Evolutionary conservation across 108 stramenopile genomes (phyloP).

Genomic region (Mayamaea pseudoterrestris): DNA sequence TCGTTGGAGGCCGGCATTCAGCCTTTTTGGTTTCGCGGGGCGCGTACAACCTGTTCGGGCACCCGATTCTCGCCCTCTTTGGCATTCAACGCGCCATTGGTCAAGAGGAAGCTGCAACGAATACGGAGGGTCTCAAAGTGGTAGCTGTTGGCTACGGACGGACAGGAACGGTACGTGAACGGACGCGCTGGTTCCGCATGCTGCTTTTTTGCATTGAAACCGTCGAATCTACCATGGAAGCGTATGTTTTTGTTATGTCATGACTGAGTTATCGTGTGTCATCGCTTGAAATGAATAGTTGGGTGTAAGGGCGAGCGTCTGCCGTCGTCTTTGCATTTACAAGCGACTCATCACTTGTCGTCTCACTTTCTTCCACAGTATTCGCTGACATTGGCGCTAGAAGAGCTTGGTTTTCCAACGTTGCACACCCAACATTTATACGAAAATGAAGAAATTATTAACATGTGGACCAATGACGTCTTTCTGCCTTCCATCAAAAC

Average conservation of each 20-base stretch:
- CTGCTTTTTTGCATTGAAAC: too few species aligned
- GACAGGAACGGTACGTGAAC: constrained; percentile 62
- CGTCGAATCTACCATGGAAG: not conserved
- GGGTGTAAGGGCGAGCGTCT: not conserved
- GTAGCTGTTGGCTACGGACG: constrained; percentile 73
- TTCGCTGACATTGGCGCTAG: constrained; percentile 61
- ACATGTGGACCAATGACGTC: constrained; percentile 36
- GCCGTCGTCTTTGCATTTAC: not conserved
- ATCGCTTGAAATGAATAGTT: not conserved
- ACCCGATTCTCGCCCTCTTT: constrained; percentile 1
- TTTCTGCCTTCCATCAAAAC: constrained; percentile 40
- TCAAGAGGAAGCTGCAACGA: not conserved
- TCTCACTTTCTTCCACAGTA: constrained; percentile 17
- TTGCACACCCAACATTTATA: constrained; percentile 76
- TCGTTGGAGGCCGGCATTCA: constrained; percentile 17
- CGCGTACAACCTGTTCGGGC: constrained; percentile 4
- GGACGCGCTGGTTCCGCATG: too few species aligned
- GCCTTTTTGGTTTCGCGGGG: constrained; percentile 7
- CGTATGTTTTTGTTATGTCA: not conserved
- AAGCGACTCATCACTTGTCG: not conserved
- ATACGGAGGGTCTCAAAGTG: constrained; percentile 32
- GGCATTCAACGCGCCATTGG: not conserved
- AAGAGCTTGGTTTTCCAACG: constrained; percentile 53
- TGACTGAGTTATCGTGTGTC: too few species aligned
- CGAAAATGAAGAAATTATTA: constrained; percentile 42